These are phyloP conservation scores for Sporothrix schenckii DNA, from an alignment of 2,329 filamentous ascomycete species.

Conservation along the genomic window DNA sequence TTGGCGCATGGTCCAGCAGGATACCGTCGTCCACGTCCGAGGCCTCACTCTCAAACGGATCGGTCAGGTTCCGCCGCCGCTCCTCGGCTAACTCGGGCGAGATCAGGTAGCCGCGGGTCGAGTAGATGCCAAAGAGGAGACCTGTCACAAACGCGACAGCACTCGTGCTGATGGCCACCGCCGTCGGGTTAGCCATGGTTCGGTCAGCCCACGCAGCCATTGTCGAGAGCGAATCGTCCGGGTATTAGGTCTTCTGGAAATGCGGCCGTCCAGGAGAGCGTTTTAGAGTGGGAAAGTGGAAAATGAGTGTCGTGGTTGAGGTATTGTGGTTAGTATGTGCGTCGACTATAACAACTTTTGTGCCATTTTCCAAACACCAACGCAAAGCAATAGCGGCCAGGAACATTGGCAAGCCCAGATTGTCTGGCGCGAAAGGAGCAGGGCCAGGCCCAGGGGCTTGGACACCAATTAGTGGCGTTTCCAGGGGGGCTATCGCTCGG, in stretches of 20 bases:
- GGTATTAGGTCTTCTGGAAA: not conserved
- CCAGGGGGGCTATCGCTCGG: not conserved
- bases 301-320: not conserved
- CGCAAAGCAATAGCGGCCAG: slow-evolving; percentile 8
- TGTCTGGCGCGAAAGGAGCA: slow-evolving; percentile 15
- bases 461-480: slow-evolving; percentile 9
- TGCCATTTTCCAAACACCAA: slow-evolving; percentile 11
- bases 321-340: not conserved
- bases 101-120: slow-evolving; percentile 62
- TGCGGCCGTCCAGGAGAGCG: not conserved
- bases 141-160: slow-evolving; percentile 74
- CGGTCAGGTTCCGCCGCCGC: slow-evolving; percentile 58
- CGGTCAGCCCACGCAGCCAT: slow-evolving; percentile 28
- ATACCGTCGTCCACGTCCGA: slow-evolving; percentile 67
- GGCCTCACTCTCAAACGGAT: slow-evolving; percentile 69
- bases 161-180: slow-evolving; percentile 70
- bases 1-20: slow-evolving; percentile 66
- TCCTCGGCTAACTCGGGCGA: slow-evolving; percentile 60
- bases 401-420: not conserved
- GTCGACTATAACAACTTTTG: not conserved
- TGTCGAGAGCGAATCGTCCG: not conserved
- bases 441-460: not conserved
- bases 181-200: slow-evolving; percentile 29
- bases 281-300: not conserved
- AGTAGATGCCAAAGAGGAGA: slow-evolving; percentile 80